These are phyloP conservation scores for Trichosporon faecale DNA, from an alignment of 1,284 basidiomycete genomes.

Conservation along the genomic window DNA sequence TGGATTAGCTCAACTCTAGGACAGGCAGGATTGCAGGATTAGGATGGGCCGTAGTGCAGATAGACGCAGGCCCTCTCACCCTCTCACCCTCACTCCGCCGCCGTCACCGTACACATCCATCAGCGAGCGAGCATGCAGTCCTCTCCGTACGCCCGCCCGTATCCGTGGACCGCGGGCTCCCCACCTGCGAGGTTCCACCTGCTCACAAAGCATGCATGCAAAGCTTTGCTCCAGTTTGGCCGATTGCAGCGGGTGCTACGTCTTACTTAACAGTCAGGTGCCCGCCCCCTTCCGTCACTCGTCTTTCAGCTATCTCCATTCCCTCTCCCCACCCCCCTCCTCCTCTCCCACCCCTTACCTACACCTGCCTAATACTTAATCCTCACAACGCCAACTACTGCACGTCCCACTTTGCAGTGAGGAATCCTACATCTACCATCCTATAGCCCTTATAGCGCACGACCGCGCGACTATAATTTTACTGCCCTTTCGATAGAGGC, in stretches of 20 bases:
- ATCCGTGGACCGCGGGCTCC: conserved; percentile 10
- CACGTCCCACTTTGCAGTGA: conserved; percentile 8
- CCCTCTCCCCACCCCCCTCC: background rate
- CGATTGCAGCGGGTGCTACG: background rate
- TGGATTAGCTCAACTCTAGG: background rate
- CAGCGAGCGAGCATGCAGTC: background rate
- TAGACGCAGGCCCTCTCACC: background rate
- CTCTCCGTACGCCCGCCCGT: background rate
- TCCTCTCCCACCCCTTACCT: background rate
- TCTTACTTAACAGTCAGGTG: conserved; percentile 8
- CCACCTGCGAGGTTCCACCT: background rate
- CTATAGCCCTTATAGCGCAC: conserved; percentile 9
- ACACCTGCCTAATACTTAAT: conserved; percentile 8
- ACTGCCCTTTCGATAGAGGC: conserved; percentile 13
- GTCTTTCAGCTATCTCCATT: conserved; percentile 3
- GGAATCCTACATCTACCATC: background rate
- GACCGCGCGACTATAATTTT: conserved; percentile 10
- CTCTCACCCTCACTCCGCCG: background rate
- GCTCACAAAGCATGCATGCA: background rate
- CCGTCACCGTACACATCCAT: background rate
- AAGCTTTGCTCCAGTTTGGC: conserved; percentile 10
- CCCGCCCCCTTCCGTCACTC: background rate
- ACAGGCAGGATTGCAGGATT: conserved; percentile 6
- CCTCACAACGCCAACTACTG: conserved; percentile 7
- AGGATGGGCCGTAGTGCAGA: conserved; percentile 4